Conservation (phyloP, 2,329 filamentous ascomycete genomes). For the Aspergillus spinulosporus region DNA sequence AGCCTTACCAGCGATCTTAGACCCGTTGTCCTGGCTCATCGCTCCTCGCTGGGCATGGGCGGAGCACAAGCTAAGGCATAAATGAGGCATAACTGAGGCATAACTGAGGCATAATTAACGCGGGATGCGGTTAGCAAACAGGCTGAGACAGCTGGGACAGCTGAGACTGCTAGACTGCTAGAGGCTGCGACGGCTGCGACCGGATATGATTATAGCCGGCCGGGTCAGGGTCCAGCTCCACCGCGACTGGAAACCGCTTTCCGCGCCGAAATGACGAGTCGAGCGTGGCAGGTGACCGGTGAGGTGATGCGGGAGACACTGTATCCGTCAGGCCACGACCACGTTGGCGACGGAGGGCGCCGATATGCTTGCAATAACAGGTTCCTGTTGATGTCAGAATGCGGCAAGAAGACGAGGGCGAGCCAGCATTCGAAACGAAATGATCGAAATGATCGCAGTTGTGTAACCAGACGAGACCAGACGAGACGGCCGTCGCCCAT, state of each 20-base stretch:
- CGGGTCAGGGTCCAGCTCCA: not conserved
- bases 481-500: no score
- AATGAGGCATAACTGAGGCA: not conserved
- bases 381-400: not conserved
- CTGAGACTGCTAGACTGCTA: no score
- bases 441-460: not conserved
- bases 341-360: not conserved
- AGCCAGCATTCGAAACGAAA: no score
- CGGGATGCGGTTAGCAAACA: not conserved
- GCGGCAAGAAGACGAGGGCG: no score
- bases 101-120: not conserved
- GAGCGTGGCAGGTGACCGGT: slow-evolving; percentile 1
- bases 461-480: not conserved
- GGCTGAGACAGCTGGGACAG: not conserved
- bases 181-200: no score
- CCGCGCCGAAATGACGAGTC: not conserved
- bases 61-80: not conserved
- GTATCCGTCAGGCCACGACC: not conserved
- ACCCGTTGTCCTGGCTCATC: no score
- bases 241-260: not conserved
- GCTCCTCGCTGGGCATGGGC: no score
- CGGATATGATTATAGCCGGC: not conserved
- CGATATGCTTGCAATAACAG: not conserved
- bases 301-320: not conserved
- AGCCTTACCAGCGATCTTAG: no score